Evolutionary conservation across 495 filamentous ascomycete genomes (phyloP), one percentile per base, ranked within the genome.

Genomic region (Arthonia radiata): DNA sequence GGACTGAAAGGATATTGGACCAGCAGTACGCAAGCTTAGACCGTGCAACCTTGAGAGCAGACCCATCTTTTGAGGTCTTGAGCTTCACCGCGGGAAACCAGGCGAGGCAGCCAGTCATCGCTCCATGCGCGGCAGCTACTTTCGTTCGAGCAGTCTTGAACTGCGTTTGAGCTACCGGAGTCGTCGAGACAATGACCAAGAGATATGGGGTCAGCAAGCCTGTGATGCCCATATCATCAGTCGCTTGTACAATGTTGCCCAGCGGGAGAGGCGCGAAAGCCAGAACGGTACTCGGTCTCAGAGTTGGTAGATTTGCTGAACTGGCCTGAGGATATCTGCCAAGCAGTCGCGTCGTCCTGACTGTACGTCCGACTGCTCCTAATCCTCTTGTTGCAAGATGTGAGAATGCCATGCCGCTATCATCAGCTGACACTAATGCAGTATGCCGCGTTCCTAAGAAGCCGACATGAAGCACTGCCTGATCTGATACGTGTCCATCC

Each of bases 81-180:
- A 94, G 50, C 38, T 75, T 86, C 27, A 93, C 86, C 3, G 80
- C 77, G 3, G 86, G 86, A 46, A 94, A 99, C 86, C 86, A 99
- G 11, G 86, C 80, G 29, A 99, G 47, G 34, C 82, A 89, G 10
- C 81, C 86, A 18, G 73, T 93, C 57, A 99, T 67, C 14, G 83
- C 69, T 37, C 77, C 73, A 43, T 94, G 81, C 15, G 79, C 66
- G 3, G 72, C 67, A 12, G 93, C 63, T 33, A 92, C 86, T 37
- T 83, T 94, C 12, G 86, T 81, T 13, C 83, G 59, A 0, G 77
- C 59, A 22, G 77, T 64, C 51, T 97, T 99, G 44, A 89, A 71
- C 38, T 99, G 86, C 1, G 86, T 99, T 39, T 92, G 79, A 5
- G 86, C 86, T 26, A 93, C 57, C 2, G 86, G 86, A 3, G 82